Evolutionary conservation across 2,329 filamentous ascomycete species (phyloP).

Genomic region (Seiridium unicorne): DNA sequence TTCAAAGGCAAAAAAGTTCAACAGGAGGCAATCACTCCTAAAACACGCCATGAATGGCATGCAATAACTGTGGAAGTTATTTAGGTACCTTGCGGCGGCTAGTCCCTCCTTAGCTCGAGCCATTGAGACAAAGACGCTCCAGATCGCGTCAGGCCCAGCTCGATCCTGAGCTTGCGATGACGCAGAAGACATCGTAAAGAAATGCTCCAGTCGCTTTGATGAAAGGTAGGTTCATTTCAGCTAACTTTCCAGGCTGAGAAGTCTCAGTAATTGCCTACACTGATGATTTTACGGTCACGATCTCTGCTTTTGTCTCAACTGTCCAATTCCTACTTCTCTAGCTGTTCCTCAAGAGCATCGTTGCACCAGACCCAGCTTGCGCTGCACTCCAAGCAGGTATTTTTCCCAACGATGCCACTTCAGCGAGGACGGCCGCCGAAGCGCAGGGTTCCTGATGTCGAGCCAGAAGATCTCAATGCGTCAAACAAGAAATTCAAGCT

Average conservation of each 20-base stretch:
- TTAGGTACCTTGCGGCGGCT: too few species aligned
- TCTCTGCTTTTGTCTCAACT: not conserved
- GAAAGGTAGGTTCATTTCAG: not conserved
- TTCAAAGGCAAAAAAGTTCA: too few species aligned
- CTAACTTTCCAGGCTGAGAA: not conserved
- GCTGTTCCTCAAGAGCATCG: not conserved
- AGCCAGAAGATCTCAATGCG: not conserved
- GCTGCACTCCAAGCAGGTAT: not conserved
- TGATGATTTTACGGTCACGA: not conserved
- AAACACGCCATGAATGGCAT: too few species aligned
- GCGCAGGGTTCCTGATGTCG: constrained; percentile 20
- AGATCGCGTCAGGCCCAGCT: constrained; percentile 14
- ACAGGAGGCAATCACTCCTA: too few species aligned
- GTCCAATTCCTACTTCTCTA: not conserved
- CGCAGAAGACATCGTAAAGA: constrained; percentile 20
- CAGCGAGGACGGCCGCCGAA: not conserved
- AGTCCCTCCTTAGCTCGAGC: not conserved
- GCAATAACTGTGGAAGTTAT: too few species aligned
- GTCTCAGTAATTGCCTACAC: not conserved
- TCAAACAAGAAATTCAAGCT: constrained; percentile 25
- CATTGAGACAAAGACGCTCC: not conserved
- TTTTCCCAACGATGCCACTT: not conserved
- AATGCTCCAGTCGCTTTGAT: constrained; percentile 15
- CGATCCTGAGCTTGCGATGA: constrained; percentile 19
- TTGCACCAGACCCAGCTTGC: not conserved